These are phyloP conservation scores for Arabis hirsuta DNA, from an alignment of 345 rosid species.

Conservation along the genomic window DNA sequence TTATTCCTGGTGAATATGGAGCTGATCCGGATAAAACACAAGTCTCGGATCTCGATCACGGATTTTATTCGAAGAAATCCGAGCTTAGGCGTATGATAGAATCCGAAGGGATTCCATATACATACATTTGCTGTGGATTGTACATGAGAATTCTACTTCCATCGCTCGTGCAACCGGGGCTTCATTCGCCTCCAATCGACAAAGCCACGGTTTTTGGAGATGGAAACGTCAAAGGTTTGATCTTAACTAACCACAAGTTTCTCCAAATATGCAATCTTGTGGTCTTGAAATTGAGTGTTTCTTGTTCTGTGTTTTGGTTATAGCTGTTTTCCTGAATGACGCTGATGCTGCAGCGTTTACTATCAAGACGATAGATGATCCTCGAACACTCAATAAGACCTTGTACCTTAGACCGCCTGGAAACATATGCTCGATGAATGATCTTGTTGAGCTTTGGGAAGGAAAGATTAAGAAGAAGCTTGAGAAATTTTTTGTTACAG, in stretches of 20 bases:
- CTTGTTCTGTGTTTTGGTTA: not conserved
- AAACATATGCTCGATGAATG: conserved; percentile 62
- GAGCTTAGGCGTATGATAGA: conserved; percentile 74
- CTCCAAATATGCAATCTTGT: not conserved
- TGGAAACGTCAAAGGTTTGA: conserved; percentile 67
- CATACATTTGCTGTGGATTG: conserved; percentile 73
- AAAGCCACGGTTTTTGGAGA: conserved; percentile 70
- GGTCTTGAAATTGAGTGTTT: conserved; percentile 4
- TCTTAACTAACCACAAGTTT: not conserved
- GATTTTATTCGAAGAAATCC: conserved; percentile 61
- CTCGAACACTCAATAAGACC: conserved; percentile 65
- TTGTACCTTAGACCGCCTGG: conserved; percentile 57
- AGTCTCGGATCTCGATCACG: conserved; percentile 59
- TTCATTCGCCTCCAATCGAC: conserved; percentile 65
- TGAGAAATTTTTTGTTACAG: conserved; percentile 54
- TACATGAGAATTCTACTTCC: conserved; percentile 71
- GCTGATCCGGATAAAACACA: conserved; percentile 69
- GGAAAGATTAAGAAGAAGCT: conserved; percentile 60
- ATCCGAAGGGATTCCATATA: conserved; percentile 65
- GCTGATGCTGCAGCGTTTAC: conserved; percentile 61
- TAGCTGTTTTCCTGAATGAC: conserved; percentile 49
- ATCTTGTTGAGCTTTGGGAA: conserved; percentile 72
- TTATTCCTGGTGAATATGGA: conserved; percentile 89
- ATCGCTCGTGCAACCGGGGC: conserved; percentile 71
- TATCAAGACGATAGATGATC: conserved; percentile 66